phyloP scores from a whole-genome alignment of 805 yeast genomes.

The Saccharomycopsis malanga region DNA sequence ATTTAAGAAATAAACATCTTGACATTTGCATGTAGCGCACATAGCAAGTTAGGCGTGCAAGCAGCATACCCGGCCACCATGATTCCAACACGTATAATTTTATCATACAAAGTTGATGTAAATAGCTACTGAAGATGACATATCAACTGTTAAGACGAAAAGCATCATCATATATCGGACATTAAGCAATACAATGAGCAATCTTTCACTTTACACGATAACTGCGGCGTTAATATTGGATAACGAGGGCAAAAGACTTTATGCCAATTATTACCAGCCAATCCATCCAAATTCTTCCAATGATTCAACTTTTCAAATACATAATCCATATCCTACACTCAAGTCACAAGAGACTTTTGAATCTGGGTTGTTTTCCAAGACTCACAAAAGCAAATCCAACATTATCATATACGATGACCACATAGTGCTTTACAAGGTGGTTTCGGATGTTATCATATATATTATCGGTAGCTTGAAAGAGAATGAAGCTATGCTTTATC shows the following conservation, averaged over 20 bases:
- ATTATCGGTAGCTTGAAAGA: conserved; percentile 72
- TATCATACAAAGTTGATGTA: no score
- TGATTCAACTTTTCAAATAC: conserved; percentile 19
- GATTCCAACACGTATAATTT: no score
- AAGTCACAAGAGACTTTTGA: conserved; percentile 77
- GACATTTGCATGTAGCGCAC: no score
- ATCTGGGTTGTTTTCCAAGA: conserved; percentile 58
- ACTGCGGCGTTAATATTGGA: conserved; percentile 78
- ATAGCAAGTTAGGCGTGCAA: no score
- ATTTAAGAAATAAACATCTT: no score
- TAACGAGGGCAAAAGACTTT: conserved; percentile 69
- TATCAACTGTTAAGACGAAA: no score
- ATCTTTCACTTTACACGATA: conserved; percentile 70
- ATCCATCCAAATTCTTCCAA: conserved; percentile 39
- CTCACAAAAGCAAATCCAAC: conserved; percentile 76
- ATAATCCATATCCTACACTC: conserved; percentile 32
- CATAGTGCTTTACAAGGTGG: conserved; percentile 80
- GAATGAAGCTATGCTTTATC: conserved; percentile 75
- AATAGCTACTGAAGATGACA: no score
- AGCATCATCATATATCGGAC: no score
- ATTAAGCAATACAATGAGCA: conserved; percentile 34
- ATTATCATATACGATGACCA: conserved; percentile 72
- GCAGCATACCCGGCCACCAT: no score
- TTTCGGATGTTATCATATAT: conserved; percentile 65
- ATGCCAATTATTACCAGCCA: conserved; percentile 75